Base-by-base conservation (phyloP, 768 basidiomycete genomes). In the Pleurotus ostreatus region DNA sequence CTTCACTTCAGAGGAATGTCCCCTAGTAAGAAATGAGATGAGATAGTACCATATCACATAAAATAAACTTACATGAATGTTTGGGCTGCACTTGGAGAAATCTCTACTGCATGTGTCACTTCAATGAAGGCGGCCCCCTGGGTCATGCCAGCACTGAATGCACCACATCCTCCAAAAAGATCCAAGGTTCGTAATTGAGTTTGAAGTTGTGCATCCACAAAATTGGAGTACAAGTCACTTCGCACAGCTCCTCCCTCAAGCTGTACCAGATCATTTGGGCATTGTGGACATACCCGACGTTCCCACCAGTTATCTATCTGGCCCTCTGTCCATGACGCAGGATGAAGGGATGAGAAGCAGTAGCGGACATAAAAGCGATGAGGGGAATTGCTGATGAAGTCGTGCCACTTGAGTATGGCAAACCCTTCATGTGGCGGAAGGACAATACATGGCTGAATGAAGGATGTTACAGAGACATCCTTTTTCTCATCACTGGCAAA, bases 11-110 rank as follows among this genome's bases (percentile, higher is more conserved):
- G 80, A 73, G 9, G 77, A 81, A 60, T 89, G 86, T 20, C 75
- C 69, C 47, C 83, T 86, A 52, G 58, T 44, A 13, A 46, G 43
- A 38, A 45, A 39, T 39, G 26, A 48, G 6, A 13, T 39, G 22
- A 12, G 20, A 22, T 1, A 39, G 41, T 40, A 30, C 3, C 49
- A 38, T 54, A 53, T 8, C 2, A 2, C 3, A 34, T 34, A 34
- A 56, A 57, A 5, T 2, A 26, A 34, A 66, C 79, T 52, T 61
- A 88, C 91, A 69, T 71, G 13, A 87, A 70, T 1, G 90, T 89
- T 56, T 70, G 69, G 0, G 86, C 85, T 6, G 92, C 88, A 64
- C 86, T 88, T 0, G 89, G 88, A n/a, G 80, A 74, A 20, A 89
- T 83, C 61, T 93, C 91, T 41, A 91, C 69, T 0, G 84, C 80